A percentile compares a stretch with the other conserved stretches of the same genome.
Evolutionary conservation across 2,329 filamentous ascomycete species (phyloP).

Genomic region (Pyrenochaeta sp.): DNA sequence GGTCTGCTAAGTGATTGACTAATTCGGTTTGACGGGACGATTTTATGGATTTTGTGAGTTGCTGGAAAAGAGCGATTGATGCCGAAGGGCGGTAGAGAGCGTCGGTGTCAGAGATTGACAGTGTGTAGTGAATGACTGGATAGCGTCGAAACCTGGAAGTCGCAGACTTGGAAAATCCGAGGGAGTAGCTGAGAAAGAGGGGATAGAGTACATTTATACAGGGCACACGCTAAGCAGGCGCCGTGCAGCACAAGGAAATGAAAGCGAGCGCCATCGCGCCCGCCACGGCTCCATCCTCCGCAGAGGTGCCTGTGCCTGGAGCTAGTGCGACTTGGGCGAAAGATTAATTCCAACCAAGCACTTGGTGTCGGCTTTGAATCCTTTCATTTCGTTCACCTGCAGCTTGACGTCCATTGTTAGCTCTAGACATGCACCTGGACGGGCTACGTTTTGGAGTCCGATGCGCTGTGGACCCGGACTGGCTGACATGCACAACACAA

Average conservation of each 20-base stretch:
- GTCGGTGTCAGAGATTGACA: conserved; percentile 44
- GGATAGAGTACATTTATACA: conserved; percentile 39
- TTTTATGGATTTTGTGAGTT: conserved; percentile 10
- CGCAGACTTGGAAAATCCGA: conserved; percentile 39
- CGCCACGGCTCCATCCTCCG: conserved; percentile 32
- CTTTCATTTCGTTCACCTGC: conserved; percentile 35
- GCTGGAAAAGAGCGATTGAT: conserved; percentile 32
- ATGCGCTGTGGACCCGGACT: conserved; percentile 16
- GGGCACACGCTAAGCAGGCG: conserved; percentile 18
- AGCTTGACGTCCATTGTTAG: conserved; percentile 20
- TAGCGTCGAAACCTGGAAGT: conserved; percentile 44
- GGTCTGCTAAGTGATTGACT: conserved; percentile 15
- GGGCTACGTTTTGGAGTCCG: conserved; percentile 21
- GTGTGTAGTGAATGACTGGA: conserved; percentile 35
- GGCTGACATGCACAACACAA: conserved; percentile 11
- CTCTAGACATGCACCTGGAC: conserved; percentile 11
- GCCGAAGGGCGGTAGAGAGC: conserved; percentile 43
- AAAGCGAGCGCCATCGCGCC: conserved; percentile 33
- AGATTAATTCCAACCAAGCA: conserved; percentile 20
- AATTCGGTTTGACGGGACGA: conserved; percentile 4
- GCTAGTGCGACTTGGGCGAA: conserved; percentile 28
- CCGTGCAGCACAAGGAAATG: conserved; percentile 33
- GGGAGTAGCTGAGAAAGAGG: conserved; percentile 23
- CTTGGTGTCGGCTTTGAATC: conserved; percentile 30
- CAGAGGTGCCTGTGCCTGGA: conserved; percentile 34